Base-by-base conservation (phyloP, 305 asterid species). In the Ajuga reptans region DNA sequence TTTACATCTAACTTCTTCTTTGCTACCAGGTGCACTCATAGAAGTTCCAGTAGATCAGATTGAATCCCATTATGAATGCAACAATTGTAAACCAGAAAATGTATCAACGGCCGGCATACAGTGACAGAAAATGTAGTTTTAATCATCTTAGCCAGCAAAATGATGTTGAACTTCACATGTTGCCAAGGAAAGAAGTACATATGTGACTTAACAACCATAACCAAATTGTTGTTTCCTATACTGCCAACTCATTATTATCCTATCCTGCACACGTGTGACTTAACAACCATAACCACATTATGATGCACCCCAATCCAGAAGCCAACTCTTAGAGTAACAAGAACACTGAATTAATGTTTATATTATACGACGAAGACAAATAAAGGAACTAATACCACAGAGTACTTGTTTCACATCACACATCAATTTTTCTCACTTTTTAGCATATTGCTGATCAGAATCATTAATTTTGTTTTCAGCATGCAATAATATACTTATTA, bases 151-250 rank as follows among this genome's bases (percentile, higher is more conserved):
- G 33, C 36, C 58, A 51, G 66, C 65, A 51, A 43, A 9, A 66
- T 45, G 47, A 68, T 57, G 21, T 15, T 37, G 39, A 64, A 50
- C 63, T 75, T 64, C 73, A 57, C 65, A 57, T 53, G 68, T 57
- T 53, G 37, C 64, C 68, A 17, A 64, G 16, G 21, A 58, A 59
- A 58, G 59, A 71, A 64, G 11, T 76, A 31, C 42, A 58, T 53
- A 18, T 66, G 42, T 21, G 34, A 56, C 41, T 24, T 12, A 21
- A 46, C 64, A 5, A 5, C 29, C 57, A 63, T 18, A 54, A 21
- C 37, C 15, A 51, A 12, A 6, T 6, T 14, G 33, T 11, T 41
- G 37, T 64, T 14, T 7, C 59, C 39, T 50, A 36, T 33, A 18
- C 24, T 69, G 34, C 49, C n/a, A 49, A 43, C 47, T 58, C 68